Conservation (phyloP, 495 filamentous ascomycete species). For the Podospora pseudopauciseta region DNA sequence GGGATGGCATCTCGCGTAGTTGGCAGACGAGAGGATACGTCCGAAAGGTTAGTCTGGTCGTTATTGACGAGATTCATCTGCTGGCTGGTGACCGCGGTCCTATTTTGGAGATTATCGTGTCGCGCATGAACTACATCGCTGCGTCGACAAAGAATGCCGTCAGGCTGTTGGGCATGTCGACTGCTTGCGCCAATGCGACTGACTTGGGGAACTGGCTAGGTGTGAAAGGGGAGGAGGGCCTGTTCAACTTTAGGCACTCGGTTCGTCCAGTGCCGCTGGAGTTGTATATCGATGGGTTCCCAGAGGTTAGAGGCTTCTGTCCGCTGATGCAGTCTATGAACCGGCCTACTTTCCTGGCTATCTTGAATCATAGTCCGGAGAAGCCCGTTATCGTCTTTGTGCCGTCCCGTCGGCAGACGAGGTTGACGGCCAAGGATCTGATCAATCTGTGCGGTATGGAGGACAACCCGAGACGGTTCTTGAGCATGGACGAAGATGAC, state of each 20-base stretch:
- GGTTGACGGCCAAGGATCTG: slow-evolving; percentile 89
- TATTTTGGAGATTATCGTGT: slow-evolving; percentile 98
- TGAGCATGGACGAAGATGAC: slow-evolving; percentile 92
- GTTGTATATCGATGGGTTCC: slow-evolving; percentile 96
- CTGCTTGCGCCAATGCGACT: slow-evolving; percentile 91
- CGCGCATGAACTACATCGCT: slow-evolving; percentile 98
- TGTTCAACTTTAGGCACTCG: slow-evolving; percentile 98
- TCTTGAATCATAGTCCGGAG: slow-evolving; percentile 90
- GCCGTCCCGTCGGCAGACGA: slow-evolving; percentile 89
- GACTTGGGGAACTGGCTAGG: slow-evolving; percentile 96
- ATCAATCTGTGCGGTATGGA: slow-evolving; percentile 99
- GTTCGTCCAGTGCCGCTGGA: slow-evolving; percentile 93
- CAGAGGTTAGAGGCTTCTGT: slow-evolving; percentile 91
- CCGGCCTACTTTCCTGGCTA: slow-evolving; percentile 90
- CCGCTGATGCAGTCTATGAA: slow-evolving; percentile 99
- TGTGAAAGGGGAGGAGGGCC: slow-evolving; percentile 83
- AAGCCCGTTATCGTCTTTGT: slow-evolving; percentile 99
- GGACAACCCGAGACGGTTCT: slow-evolving; percentile 89
- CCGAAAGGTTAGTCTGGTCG: slow-evolving; percentile 88
- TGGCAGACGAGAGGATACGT: slow-evolving; percentile 98
- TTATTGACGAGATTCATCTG: slow-evolving; percentile 98
- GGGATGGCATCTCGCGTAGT: slow-evolving; percentile 97
- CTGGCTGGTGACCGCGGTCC: slow-evolving; percentile 93
- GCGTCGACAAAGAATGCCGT: slow-evolving; percentile 85
- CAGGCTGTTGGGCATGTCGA: slow-evolving; percentile 94